phyloP scores from a whole-genome alignment of 2,329 filamentous ascomycete species.

The Metarhizium sp. region DNA sequence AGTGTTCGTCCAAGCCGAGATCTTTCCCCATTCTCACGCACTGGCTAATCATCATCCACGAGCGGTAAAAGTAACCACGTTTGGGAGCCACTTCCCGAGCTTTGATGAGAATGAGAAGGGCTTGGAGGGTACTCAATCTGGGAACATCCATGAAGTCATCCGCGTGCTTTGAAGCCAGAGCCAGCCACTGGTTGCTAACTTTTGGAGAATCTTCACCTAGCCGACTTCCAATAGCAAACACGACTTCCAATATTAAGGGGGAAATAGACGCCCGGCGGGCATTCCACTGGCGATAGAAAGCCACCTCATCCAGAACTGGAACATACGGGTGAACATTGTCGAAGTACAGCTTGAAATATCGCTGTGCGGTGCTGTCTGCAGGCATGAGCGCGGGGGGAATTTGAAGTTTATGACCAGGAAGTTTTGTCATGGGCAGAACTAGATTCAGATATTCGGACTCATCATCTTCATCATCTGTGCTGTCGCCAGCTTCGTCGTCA shows the following conservation, averaged over 20 bases:
- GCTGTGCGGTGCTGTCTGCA: constrained; percentile 65
- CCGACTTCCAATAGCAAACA: constrained; percentile 84
- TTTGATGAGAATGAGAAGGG: constrained; percentile 77
- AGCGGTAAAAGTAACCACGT: constrained; percentile 90
- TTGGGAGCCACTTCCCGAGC: constrained; percentile 88
- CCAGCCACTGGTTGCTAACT: constrained; percentile 85
- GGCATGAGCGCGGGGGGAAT: constrained; percentile 94
- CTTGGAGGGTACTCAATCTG: constrained; percentile 83
- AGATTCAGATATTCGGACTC: constrained; percentile 47
- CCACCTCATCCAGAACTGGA: constrained; percentile 72
- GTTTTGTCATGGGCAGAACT: constrained; percentile 56
- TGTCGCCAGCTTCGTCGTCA: constrained; percentile 38
- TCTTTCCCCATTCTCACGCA: constrained; percentile 92
- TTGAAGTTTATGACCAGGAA: constrained; percentile 66
- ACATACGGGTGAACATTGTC: constrained; percentile 84
- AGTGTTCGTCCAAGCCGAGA: constrained; percentile 80
- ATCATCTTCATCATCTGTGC: neutral
- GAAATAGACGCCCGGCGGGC: constrained; percentile 73
- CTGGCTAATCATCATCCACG: constrained; percentile 92
- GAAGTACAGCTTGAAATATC: constrained; percentile 89
- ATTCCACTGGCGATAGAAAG: constrained; percentile 86
- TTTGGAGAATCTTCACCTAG: constrained; percentile 75
- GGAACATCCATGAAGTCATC: constrained; percentile 91
- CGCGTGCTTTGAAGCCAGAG: constrained; percentile 78
- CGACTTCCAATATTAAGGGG: constrained; percentile 76